Evolutionary conservation across 257 asterid genomes (phyloP), one percentile per base, ranked within the genome.

Genomic region (Capsicum pubescens): DNA sequence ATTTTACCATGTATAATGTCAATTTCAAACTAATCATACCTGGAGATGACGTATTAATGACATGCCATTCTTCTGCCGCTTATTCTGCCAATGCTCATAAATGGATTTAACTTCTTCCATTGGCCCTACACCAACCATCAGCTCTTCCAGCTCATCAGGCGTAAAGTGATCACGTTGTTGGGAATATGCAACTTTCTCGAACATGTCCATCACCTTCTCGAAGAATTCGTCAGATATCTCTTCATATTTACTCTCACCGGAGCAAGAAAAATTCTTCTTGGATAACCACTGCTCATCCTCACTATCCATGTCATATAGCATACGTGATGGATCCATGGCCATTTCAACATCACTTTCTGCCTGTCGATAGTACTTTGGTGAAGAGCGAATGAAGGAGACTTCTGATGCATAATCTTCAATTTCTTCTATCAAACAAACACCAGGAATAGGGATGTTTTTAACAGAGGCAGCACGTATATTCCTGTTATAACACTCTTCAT

Each of bases 381-480:
- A 86, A 89, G 87, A 90, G 82, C 90, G 92, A 82, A 87, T 84
- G 87, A 90, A 94, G 39, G 92, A 93, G 81, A 84, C 88, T 67
- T 91, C 90, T 81, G 85, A 71, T 71, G 88, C 90, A 87, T 60
- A 70, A 82, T 90, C 94, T 79, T 92, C 94, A 83, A 79, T 82
- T 84, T 92, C 95, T 83, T 93, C 98, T 42, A 93, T 90, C 88
- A 87, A 86, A 7, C 92, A 90, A 52, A 96, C 99, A 81, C 98
- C 98, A 64, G 98, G 99, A 55, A 96, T 96, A n/a, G 98, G 98
- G 42, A 96, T 96, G 79, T 93, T 93, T 89, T 92, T 94, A 87
- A 93, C 97, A 71, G 97, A 91, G 83, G 99, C 99, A 86, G 99
- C 99, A 85, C 97, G 98, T 39, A 96, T 92, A 86, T 96, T 96